Base-by-base conservation (phyloP, 768 basidiomycete genomes). In the Pulveroboletus sp. region DNA sequence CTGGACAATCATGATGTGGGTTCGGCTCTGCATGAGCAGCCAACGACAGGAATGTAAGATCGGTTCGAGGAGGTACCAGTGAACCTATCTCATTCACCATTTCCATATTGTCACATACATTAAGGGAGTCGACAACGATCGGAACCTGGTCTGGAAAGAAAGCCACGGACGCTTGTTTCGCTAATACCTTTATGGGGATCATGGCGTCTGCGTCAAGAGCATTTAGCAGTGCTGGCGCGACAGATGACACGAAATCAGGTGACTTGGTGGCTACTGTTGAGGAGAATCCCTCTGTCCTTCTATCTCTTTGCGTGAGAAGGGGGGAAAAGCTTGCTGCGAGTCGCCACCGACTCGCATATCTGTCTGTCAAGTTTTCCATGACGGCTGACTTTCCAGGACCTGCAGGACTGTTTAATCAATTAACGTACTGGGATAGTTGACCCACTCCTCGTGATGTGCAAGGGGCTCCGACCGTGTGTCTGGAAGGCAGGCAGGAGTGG, bases 281-380 rank as follows among this genome's bases (percentile, higher is more conserved):
- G 24, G 71, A 60, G 19, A 72, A 53, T 5, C 48, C 43, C 19
- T 51, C 52, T 12, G 59, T 54, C 20, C 47, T 55, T 19, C 64
- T 60, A 51, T 50, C 23, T 63, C 59, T 22, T 58, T 57, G 11
- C 62, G 46, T 9, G 62, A 69, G 45, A 71, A 70, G 55, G 71
- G n/a, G n/a, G n/a, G n/a, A 72, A 50, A 69, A 71, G 29, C 62
- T 66, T 6, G 68, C 69, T 16, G 65, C 66, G 4, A 71, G 61
- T 13, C 60, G 62, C 22, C 30, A 14, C 30, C 51, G 42, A 34
- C 26, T 22, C 32, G 48, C 44, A 43, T 53, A 62, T 37, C 52
- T 57, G 36, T 67, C 55, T 16, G 67, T 61, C 2, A 68, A 50
- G 9, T 58, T 64, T 42, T 70, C 68, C 6, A 59, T 57, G 17